These are phyloP conservation scores for Narthecium ossifragum DNA, from an alignment of 106 monocot species.

Conservation along the genomic window DNA sequence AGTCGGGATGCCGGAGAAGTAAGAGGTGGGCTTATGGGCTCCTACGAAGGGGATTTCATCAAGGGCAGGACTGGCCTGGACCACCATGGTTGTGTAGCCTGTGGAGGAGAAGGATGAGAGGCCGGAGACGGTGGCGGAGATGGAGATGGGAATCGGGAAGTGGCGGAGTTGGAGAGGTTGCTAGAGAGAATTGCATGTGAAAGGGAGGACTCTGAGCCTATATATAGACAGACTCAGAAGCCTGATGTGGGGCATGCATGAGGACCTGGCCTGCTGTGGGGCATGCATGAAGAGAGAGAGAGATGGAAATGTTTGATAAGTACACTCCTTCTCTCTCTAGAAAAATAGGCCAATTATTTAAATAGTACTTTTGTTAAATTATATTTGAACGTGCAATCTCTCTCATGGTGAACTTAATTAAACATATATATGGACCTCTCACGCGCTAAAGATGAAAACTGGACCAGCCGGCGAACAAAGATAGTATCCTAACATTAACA, in stretches of 20 bases:
- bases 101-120: background rate
- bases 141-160: no score
- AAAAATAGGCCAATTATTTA: no score
- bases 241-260: background rate
- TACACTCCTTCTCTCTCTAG: no score
- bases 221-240: background rate
- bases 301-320: no score
- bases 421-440: no score
- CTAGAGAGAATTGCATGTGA: constrained; percentile 5
- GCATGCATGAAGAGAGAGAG: background rate
- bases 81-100: constrained; percentile 34
- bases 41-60: constrained; percentile 28
- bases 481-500: no score
- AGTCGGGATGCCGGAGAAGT: constrained; percentile 18
- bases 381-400: no score
- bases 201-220: background rate
- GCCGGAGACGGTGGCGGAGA: background rate
- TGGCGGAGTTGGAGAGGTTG: background rate
- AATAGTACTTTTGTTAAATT: no score
- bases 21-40: constrained; percentile 13
- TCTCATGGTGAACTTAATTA: no score
- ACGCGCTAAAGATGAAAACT: no score
- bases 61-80: constrained; percentile 24
- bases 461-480: no score
- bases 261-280: background rate